Conservation (phyloP, 345 rosid genomes). For the Syzygium jambos region DNA sequence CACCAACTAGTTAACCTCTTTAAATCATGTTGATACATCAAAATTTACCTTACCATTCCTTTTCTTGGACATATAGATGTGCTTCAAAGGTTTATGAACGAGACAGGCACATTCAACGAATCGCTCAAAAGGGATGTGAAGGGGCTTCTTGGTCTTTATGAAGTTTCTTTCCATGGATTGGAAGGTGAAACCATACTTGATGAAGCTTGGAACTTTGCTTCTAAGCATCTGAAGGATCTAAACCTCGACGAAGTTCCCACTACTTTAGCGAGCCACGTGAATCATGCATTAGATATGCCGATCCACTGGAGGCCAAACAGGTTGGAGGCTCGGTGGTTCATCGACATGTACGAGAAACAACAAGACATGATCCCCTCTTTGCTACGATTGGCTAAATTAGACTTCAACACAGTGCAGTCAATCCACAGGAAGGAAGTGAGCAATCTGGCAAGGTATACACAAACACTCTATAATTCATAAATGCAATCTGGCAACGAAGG, state of each 20-base stretch:
- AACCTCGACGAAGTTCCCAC: neutral
- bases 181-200: conserved; percentile 7
- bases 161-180: conserved; percentile 7
- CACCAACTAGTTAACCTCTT: neutral
- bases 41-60: neutral
- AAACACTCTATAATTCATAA: neutral
- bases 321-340: conserved; percentile 12
- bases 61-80: neutral
- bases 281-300: neutral
- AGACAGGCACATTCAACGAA: conserved; percentile 1
- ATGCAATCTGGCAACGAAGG: neutral
- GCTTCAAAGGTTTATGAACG: conserved; percentile 5
- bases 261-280: conserved; percentile 3
- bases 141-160: conserved; percentile 13
- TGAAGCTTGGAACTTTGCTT: conserved; percentile 1
- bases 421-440: neutral
- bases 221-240: neutral
- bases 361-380: conserved; percentile 3
- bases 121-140: neutral
- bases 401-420: conserved; percentile 8
- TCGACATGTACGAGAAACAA: neutral
- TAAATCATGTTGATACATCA: neutral
- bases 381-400: conserved; percentile 10
- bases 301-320: conserved; percentile 3
- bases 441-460: conserved; percentile 1